Evolutionary conservation across 257 asterid species (phyloP).

Genomic region (Ajuga chamaepitys): DNA sequence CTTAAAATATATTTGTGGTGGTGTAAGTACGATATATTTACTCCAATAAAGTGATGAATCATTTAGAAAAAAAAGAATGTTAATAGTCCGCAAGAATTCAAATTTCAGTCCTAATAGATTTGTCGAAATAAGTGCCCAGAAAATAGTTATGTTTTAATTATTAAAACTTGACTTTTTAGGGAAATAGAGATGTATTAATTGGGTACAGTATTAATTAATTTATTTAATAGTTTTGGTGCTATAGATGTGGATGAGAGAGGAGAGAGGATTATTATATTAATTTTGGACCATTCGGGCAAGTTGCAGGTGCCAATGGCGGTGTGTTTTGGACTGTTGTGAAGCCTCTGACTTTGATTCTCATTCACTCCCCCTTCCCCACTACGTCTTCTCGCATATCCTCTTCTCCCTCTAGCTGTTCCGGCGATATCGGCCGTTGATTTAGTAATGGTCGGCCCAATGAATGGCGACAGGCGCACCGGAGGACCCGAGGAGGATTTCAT

Average conservation of each 20-base stretch:
- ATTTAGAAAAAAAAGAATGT: too few species aligned
- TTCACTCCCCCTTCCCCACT: constrained; percentile 27
- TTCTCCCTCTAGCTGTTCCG: not conserved
- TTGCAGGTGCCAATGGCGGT: constrained; percentile 43
- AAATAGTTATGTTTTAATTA: too few species aligned
- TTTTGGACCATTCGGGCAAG: constrained; percentile 37
- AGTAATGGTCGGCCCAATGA: constrained; percentile 28
- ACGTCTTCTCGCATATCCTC: constrained; percentile 2
- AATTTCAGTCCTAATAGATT: too few species aligned
- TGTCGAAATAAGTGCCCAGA: too few species aligned
- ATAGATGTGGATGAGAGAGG: constrained; percentile 27
- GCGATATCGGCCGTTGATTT: not conserved
- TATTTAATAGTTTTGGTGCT: not conserved
- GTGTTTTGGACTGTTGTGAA: constrained; percentile 36
- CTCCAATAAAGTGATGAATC: too few species aligned
- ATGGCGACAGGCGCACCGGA: constrained; percentile 31
- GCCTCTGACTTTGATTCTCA: constrained; percentile 36
- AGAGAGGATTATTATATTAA: constrained; percentile 2
- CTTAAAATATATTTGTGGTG: too few species aligned
- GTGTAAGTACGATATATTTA: too few species aligned
- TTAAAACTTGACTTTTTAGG: too few species aligned
- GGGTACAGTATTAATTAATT: too few species aligned
- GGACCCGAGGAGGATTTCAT: constrained; percentile 58
- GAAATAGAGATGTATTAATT: not conserved
- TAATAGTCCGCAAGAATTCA: too few species aligned